These are phyloP conservation scores for Pseudocercospora pini-densiflorae DNA, from an alignment of 2,329 filamentous ascomycete genomes.

Conservation along the genomic window DNA sequence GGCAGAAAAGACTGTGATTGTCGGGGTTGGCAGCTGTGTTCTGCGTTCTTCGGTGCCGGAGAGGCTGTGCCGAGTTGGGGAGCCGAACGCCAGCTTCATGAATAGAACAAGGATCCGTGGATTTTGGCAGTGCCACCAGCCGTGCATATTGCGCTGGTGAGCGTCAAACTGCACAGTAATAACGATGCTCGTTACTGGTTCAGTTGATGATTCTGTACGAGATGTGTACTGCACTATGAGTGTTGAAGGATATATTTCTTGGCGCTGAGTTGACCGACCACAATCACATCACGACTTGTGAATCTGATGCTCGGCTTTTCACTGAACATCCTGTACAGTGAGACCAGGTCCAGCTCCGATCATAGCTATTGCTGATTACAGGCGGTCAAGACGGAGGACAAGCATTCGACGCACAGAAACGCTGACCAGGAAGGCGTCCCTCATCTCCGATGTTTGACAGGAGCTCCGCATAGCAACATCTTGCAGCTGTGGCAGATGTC, in stretches of 20 bases:
- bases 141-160: not conserved
- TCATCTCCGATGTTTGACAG: not conserved
- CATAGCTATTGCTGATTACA: not conserved
- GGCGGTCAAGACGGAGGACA: not conserved
- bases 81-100: constrained; percentile 6
- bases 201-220: not conserved
- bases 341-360: not conserved
- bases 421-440: too few species aligned
- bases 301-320: not conserved
- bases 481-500: not conserved
- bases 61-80: not conserved
- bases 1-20: not conserved
- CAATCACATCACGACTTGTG: not conserved
- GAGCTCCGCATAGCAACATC: not conserved
- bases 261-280: not conserved
- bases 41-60: not conserved
- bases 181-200: not conserved
- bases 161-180: not conserved
- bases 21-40: not conserved
- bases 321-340: not conserved
- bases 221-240: not conserved
- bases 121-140: not conserved
- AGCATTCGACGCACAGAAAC: too few species aligned
- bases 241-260: not conserved
- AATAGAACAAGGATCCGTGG: constrained; percentile 10